phyloP scores from a whole-genome alignment of 179 eudicot genomes.

The Drosera spatulata region DNA sequence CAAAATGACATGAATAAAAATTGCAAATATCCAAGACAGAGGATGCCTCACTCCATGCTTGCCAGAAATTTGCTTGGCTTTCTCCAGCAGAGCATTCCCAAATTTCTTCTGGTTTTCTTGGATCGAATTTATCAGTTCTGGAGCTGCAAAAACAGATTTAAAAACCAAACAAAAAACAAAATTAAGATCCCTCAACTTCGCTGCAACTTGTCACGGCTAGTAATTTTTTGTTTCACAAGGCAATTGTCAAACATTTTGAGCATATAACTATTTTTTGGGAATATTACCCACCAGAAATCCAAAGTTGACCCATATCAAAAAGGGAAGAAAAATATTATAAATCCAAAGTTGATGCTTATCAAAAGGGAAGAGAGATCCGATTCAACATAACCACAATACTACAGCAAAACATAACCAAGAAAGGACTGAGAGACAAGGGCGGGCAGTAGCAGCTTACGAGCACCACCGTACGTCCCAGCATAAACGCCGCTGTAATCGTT shows the following conservation, averaged over 20 bases:
- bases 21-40: not conserved
- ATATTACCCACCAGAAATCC: no score
- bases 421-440: not conserved
- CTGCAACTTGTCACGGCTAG: not conserved
- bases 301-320: not conserved
- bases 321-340: not conserved
- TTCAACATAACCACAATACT: no score
- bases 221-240: no score
- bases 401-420: not conserved
- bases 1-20: no score
- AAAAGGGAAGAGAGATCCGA: no score
- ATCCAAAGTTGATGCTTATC: no score
- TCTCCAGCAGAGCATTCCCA: slow-evolving; percentile 38
- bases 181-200: not conserved
- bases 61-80: slow-evolving; percentile 47
- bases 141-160: slow-evolving; percentile 21
- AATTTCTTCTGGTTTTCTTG: slow-evolving; percentile 35
- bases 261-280: no score
- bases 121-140: slow-evolving; percentile 25
- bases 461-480: slow-evolving; percentile 34
- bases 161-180: not conserved
- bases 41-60: slow-evolving; percentile 38
- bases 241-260: no score
- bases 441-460: slow-evolving; percentile 17
- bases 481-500: slow-evolving; percentile 24